Evolutionary conservation across 805 yeast species (phyloP), one percentile per base, ranked within the genome.

Genomic region (Danielia oregonensis): DNA sequence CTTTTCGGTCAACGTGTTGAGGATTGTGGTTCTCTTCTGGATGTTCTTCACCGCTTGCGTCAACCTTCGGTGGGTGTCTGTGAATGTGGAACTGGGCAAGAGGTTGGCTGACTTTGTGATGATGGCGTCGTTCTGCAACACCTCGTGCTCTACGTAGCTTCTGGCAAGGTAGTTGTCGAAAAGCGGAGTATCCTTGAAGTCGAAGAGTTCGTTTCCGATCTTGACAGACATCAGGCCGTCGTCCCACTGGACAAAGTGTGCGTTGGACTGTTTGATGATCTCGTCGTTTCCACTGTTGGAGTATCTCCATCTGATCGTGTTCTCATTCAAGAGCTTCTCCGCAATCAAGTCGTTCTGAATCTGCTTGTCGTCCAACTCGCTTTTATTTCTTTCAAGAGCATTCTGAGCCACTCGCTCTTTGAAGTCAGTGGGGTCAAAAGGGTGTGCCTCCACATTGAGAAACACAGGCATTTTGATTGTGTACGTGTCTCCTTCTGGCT

Each of bases 241-340:
- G 36, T 84, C 82, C 98, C 98, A 93, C 57, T 86, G 84, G 23
- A 93, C 74, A 37, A 91, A 78, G 53, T 89, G 86, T 4, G 96
- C 81, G 54, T 93, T 93, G 7, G 95, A 82, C 56, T 88, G 95
- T 49, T 85, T 85, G 51, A 76, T 75, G 44, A 89, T 78, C 42
- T 82, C 87, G 27, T 79, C 80, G 34, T 72, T 65, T n/a, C 74
- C 76, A 40, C 79, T 80, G 39, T 82, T 76, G 11, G 87, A 82
- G 58, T 89, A 91, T 61, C 95, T 78, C 98, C 98, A 93, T 54
- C 98, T 76, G 22, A 93, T 70, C 0, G 96, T 87, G 57, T 88
- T 91, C 51, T 85, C 88, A 43, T 82, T 86, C 36, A 76, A 70
- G 22, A 82, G 63, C 51, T 77, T 76, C 42, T 81, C 84, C 24